Base-by-base conservation (phyloP, 768 basidiomycete species). In the Suillus weaverae region DNA sequence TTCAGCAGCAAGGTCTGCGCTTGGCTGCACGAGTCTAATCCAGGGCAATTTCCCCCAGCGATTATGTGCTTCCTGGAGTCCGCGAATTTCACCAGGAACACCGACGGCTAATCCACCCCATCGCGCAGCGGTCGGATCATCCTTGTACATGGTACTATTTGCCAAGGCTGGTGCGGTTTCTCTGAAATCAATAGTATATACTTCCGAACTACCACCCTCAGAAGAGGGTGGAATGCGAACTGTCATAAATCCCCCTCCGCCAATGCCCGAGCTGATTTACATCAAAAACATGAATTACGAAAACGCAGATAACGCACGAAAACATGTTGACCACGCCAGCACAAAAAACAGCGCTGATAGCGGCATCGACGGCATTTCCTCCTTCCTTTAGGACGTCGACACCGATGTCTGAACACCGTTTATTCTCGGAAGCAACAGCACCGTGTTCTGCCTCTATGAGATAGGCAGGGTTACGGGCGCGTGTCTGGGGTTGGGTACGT, bases 321-420 rank as follows among this genome's bases (percentile, higher is more conserved):
- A 95, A 97, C 88, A 94, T 94, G 74, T 95, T 95, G 60, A 94
- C 86, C 3, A 92, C 89, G 6, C 92, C 91, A 39, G 80, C 79
- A 73, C 97, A 98, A 32, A 98, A 80, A 0, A 89, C 86, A 0
- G 91, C 84, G 26, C 88, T 85, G 62, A 98, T 87, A 0, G 88
- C 90, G 0, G 97, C 89, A 68, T 99, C 97, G 18, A 97, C 86
- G 0, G 96, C 95, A 70, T 92, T 96, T 20, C 97, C 97, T 33
- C 95, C 95, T 9, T 86, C 84, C 77, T 87, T 88, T 64, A 97
- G 70, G 10, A 89, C 80, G 5, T 86, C 78, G 2, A 97, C 86
- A 3, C 96, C 97, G 56, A 97, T 88, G 50, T 91, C 78, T 10
- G 94, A 96, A 75, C 97, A 98, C 22, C 87, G 78, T 68, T 85